Base-by-base conservation (phyloP, 139 green algal genomes). In the Gonium pectorale region DNA sequence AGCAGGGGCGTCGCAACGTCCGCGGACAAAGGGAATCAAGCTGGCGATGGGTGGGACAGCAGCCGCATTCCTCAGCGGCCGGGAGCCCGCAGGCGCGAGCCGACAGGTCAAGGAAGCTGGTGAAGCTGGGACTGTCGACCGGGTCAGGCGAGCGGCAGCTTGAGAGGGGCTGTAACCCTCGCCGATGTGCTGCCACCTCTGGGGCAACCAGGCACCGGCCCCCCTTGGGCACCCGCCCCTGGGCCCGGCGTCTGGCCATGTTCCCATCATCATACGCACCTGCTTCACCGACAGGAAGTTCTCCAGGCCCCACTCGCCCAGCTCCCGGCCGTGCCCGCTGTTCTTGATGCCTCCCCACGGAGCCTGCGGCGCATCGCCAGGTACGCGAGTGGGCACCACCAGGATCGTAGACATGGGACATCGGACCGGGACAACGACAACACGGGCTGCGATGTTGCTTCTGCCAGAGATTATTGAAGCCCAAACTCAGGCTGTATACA, bases 221-320 rank as follows among this genome's bases (percentile, higher is more conserved):
- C 49, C 49, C 49, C 49, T 13, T 17, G 49, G 49, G 13, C 49
- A 13, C 49, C 17, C 17, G 49, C 17, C 49, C 49, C 49, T 56
- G 13, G 49, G 13, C 49, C 13, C 49, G 49, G 49, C 49, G 17
- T 59, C 13, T 13, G 49, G 17, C 49, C 49, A 13, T 59, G 15
- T 24, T 33, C 54, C 11, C 54, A n/a, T 24, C 29, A 21, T 21
- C 54, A 26, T 6, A 15, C 67, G 1, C 71, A 87, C 89, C 89
- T 98, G 95, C 92, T 98, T 98, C 26, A 95, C 86, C 15, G 86
- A 92, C 63, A 97, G 80, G 86, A 95, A 98, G 79, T 93, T 94
- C 37, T 97, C 91, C 67, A 98, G 87, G 9, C 93, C 94, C 89
- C 90, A 93, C 40, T 91, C 81, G 43, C 95, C 95, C 64, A 98